Conservation (phyloP, 1,284 basidiomycete species). For the Vanrija sp. region DNA sequence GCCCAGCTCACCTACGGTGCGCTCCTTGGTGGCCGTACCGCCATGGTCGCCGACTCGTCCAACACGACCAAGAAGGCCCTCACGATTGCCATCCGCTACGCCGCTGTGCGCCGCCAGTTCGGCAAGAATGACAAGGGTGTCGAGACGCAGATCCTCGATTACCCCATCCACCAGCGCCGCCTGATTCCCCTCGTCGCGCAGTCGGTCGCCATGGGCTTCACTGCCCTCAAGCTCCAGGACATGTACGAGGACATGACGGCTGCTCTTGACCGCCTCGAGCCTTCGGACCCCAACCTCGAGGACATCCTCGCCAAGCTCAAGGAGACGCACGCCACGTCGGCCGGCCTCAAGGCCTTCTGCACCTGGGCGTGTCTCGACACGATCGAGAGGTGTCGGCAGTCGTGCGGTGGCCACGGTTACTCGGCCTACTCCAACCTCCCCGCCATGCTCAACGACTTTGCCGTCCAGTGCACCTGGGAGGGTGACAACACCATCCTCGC, state of each 20-base stretch:
- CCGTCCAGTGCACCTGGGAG: conserved; percentile 57
- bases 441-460: conserved; percentile 55
- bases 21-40: conserved; percentile 54
- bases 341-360: conserved; percentile 59
- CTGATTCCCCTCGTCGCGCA: conserved; percentile 57
- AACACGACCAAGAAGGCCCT: conserved; percentile 56
- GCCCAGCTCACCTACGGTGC: conserved; percentile 59
- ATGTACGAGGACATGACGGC: conserved; percentile 52
- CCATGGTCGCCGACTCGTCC: conserved; percentile 56
- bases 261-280: conserved; percentile 55
- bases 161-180: conserved; percentile 59
- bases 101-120: conserved; percentile 57
- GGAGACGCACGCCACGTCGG: conserved; percentile 58
- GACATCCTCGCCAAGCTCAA: conserved; percentile 54
- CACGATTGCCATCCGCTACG: conserved; percentile 57
- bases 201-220: conserved; percentile 57
- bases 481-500: conserved; percentile 57
- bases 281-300: conserved; percentile 48
- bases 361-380: conserved; percentile 58
- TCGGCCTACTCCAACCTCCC: conserved; percentile 57
- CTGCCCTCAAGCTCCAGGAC: conserved; percentile 49
- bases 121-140: conserved; percentile 48
- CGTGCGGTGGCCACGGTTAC: conserved; percentile 59
- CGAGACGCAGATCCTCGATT: conserved; percentile 58
- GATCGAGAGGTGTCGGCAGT: conserved; percentile 56